phyloP scores from a whole-genome alignment of 2,329 filamentous ascomycete genomes.

The Penicillium sp. region DNA sequence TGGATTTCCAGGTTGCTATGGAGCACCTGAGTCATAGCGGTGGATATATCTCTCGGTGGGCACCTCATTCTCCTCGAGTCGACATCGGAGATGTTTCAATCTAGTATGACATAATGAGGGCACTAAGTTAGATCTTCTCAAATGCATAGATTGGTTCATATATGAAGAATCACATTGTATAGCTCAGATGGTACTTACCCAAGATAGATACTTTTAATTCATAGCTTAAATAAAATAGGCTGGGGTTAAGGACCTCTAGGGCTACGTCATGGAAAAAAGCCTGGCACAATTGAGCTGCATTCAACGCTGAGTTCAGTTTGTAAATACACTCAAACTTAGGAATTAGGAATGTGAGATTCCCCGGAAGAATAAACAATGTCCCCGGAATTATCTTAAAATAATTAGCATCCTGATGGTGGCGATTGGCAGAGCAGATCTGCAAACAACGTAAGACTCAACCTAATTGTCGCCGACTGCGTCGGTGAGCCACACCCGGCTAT shows the following conservation, averaged over 20 bases:
- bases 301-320: neutral
- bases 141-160: too few relatives aligned
- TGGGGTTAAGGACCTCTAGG: neutral
- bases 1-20: too few relatives aligned
- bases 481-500: neutral
- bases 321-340: too few relatives aligned
- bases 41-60: too few relatives aligned
- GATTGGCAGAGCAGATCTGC: neutral
- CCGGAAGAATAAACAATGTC: neutral
- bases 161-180: neutral
- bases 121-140: neutral
- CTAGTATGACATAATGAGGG: neutral
- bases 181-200: neutral
- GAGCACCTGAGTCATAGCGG: too few relatives aligned
- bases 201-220: neutral
- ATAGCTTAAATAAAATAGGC: neutral
- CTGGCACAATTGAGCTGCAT: neutral
- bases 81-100: neutral
- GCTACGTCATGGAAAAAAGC: neutral
- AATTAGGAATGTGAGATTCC: neutral
- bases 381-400: neutral
- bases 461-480: constrained; percentile 3
- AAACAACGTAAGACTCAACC: neutral
- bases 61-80: too few relatives aligned
- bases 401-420: neutral